A percentile compares a stretch with the other conserved stretches of the same genome.
These are phyloP conservation scores for Paraleonurus japonicus DNA, from an alignment of 257 asterid species.

Conservation along the genomic window DNA sequence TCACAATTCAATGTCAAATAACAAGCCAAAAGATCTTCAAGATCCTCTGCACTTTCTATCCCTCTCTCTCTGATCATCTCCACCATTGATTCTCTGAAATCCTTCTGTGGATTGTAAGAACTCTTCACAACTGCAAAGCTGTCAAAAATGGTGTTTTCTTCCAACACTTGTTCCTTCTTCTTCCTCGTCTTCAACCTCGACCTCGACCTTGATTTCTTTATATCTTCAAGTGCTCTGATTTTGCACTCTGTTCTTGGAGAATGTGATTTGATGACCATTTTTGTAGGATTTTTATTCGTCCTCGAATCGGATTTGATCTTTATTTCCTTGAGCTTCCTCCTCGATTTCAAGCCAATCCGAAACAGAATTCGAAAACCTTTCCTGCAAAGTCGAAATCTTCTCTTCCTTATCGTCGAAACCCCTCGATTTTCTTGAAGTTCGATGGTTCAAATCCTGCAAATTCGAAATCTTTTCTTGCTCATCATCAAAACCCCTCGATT, in stretches of 20 bases:
- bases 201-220: conserved; percentile 54
- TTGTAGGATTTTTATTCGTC: conserved; percentile 25
- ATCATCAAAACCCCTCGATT: neutral
- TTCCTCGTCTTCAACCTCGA: conserved; percentile 32
- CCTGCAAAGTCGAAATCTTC: neutral
- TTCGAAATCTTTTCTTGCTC: neutral
- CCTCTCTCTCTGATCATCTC: conserved; percentile 79
- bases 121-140: conserved; percentile 69
- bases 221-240: conserved; percentile 58
- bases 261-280: conserved; percentile 16
- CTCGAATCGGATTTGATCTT: conserved; percentile 24
- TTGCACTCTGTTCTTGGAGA: conserved; percentile 70
- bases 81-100: conserved; percentile 82
- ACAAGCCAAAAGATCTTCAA: conserved; percentile 79
- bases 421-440: neutral
- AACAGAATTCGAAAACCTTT: neutral
- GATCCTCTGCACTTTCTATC: conserved; percentile 53
- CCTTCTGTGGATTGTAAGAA: conserved; percentile 58
- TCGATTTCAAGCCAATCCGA: conserved; percentile 18
- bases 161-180: conserved; percentile 26
- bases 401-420: neutral
- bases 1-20: conserved; percentile 66
- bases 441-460: conserved; percentile 20
- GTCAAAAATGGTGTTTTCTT: conserved; percentile 37
- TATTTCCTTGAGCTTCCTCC: conserved; percentile 17